Evolutionary conservation across 2,329 filamentous ascomycete species (phyloP), one percentile per base, ranked within the genome.

Genomic region (Microsporum canis): DNA sequence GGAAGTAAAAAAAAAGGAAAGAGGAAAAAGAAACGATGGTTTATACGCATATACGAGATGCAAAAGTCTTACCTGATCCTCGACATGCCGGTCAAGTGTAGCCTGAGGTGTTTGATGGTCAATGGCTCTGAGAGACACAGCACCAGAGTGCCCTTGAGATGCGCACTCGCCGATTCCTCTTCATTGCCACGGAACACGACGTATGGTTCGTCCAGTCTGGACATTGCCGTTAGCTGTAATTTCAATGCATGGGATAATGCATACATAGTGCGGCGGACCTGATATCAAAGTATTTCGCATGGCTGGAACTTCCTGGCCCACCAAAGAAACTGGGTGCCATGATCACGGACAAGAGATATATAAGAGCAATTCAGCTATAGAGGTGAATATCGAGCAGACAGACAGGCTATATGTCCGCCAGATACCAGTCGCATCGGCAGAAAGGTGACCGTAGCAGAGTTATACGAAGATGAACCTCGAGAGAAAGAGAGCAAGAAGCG

Each of bases 151-250:
- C 89, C 89, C 69, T 86, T 88, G 66, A 94, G 76, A 60, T 88
- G 75, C 68, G 89, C 88, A 63, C 87, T 88, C 49, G 87, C 83
- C 55, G 88, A 87, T 70, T 92, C 89, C 71, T 88, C 80, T 61
- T 89, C 85, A 66, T 77, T 81, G 63, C 89, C 89, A 59, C 88
- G 85, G 65, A 94, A 87, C 34, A 92, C 85, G 62, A 92, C 83
- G 61, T 91, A 88, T 68, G 89, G 86, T 69, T 87, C 86, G 59
- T 91, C 87, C 63, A 91, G 81, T 59, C 88, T 47, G 58, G 33
- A 49, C 38, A 29, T 47, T 3, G 47, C 17, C 17, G 23, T 64
- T 70, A 59, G 55, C 43, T 56, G 60, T 53, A 7, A 14, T 3
- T 59, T 38, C 12, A 65, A 34, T 63, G 56, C 64, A 64, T 62